phyloP scores from a whole-genome alignment of 768 basidiomycete species.

The Boletus tomentosulus region DNA sequence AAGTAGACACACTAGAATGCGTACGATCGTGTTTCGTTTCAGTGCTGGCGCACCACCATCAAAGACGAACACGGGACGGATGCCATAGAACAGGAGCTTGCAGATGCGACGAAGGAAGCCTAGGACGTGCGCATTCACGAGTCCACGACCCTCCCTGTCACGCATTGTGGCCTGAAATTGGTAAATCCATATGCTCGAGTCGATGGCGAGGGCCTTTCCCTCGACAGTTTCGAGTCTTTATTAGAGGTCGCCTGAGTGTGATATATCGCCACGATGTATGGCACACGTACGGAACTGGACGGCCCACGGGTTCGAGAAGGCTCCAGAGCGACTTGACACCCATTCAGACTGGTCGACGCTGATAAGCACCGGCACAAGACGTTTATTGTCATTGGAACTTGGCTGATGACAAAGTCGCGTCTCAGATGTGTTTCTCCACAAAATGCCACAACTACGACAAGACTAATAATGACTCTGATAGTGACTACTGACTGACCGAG shows the following conservation, averaged over 20 bases:
- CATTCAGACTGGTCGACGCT: slow-evolving; percentile 43
- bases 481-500: background rate
- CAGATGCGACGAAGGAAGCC: slow-evolving; percentile 87
- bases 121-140: slow-evolving; percentile 91
- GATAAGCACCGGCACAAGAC: background rate
- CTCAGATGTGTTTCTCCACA: background rate
- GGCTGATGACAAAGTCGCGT: slow-evolving; percentile 5
- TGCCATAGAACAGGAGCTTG: slow-evolving; percentile 94
- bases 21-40: slow-evolving; percentile 85
- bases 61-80: slow-evolving; percentile 98
- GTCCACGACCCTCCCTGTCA: slow-evolving; percentile 87
- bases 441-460: slow-evolving; percentile 4
- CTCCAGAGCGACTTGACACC: slow-evolving; percentile 98
- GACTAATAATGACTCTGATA: background rate
- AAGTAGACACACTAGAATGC: slow-evolving; percentile 23
- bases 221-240: slow-evolving; percentile 87
- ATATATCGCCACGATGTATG: background rate
- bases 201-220: slow-evolving; percentile 94
- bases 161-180: slow-evolving; percentile 99
- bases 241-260: slow-evolving; percentile 4
- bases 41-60: slow-evolving; percentile 93
- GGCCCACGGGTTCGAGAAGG: slow-evolving; percentile 86
- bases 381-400: background rate
- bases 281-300: slow-evolving; percentile 78
- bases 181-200: slow-evolving; percentile 99